A percentile compares a stretch with the other conserved stretches of the same genome.
These are phyloP conservation scores for Fusarium scirpi DNA, from an alignment of 2,329 filamentous ascomycete species.

Conservation along the genomic window DNA sequence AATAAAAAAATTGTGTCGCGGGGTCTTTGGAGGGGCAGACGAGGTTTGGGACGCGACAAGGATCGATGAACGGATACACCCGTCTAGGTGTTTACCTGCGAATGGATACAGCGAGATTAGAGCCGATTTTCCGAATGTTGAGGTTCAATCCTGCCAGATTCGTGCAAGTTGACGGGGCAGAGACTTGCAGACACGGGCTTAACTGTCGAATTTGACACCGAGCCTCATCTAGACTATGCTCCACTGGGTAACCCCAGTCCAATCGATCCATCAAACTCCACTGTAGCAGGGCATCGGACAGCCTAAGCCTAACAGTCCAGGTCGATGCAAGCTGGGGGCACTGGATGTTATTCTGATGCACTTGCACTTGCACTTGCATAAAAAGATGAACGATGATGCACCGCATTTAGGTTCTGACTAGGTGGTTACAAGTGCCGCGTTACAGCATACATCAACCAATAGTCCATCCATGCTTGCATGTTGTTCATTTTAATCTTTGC, in stretches of 20 bases:
- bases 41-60: slow-evolving; percentile 22
- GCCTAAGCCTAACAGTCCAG: neutral
- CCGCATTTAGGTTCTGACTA: neutral
- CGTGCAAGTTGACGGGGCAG: slow-evolving; percentile 8
- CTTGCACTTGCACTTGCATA: slow-evolving; percentile 11
- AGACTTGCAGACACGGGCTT: slow-evolving; percentile 6
- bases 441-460: neutral
- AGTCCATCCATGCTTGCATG: neutral
- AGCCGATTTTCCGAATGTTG: slow-evolving; percentile 13
- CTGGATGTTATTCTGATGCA: neutral
- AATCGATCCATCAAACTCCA: slow-evolving; percentile 10
- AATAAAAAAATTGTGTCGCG: slow-evolving; percentile 24
- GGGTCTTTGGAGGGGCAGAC: slow-evolving; percentile 36
- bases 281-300: neutral
- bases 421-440: slow-evolving; percentile 8
- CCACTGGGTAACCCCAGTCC: slow-evolving; percentile 20
- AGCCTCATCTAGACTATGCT: slow-evolving; percentile 11
- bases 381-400: neutral
- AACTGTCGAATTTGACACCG: slow-evolving; percentile 27
- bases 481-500: neutral
- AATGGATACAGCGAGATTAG: neutral
- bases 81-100: neutral
- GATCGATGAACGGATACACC: slow-evolving; percentile 10
- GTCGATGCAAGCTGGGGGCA: neutral
- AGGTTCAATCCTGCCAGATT: slow-evolving; percentile 1